Evolutionary conservation across 768 basidiomycete genomes (phyloP).

Genomic region (Clitopilus hobsonii): DNA sequence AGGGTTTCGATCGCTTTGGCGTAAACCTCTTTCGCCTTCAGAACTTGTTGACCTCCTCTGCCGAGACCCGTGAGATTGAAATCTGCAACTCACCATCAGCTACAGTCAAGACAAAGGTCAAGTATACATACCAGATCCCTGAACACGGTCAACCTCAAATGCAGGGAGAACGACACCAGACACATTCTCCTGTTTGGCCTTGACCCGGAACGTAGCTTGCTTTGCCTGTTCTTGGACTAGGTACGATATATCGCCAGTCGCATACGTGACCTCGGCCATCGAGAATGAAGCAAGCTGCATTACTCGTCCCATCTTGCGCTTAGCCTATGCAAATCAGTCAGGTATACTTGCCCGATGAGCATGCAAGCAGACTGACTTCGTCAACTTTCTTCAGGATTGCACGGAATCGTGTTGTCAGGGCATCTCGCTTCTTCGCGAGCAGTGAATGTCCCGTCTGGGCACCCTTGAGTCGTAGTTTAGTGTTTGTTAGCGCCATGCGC

Average conservation of each 20-base stretch:
- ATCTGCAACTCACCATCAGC: constrained; percentile 42
- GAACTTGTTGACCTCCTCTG: constrained; percentile 93
- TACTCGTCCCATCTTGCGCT: constrained; percentile 97
- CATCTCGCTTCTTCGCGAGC: constrained; percentile 97
- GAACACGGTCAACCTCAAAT: constrained; percentile 86
- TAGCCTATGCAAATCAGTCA: constrained; percentile 59
- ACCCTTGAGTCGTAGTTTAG: constrained; percentile 83
- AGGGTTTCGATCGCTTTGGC: constrained; percentile 96
- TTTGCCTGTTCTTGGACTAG: constrained; percentile 96
- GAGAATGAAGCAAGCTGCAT: constrained; percentile 99
- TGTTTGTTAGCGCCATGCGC: constrained; percentile 94
- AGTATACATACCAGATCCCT: constrained; percentile 62
- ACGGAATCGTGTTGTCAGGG: constrained; percentile 90
- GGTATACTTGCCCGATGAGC: constrained; percentile 9
- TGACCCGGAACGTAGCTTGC: constrained; percentile 86
- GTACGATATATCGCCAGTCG: constrained; percentile 96
- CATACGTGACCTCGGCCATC: constrained; percentile 97
- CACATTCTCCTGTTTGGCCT: constrained; percentile 96
- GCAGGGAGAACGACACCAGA: constrained; percentile 94
- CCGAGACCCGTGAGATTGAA: constrained; percentile 97
- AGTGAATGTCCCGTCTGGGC: constrained; percentile 95
- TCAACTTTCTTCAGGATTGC: constrained; percentile 96
- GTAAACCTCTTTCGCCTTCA: constrained; percentile 94
- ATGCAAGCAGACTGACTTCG: constrained; percentile 51
- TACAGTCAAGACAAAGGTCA: constrained; percentile 5